Conservation (phyloP, 2,329 filamentous ascomycete genomes). For the Periconia sp. region DNA sequence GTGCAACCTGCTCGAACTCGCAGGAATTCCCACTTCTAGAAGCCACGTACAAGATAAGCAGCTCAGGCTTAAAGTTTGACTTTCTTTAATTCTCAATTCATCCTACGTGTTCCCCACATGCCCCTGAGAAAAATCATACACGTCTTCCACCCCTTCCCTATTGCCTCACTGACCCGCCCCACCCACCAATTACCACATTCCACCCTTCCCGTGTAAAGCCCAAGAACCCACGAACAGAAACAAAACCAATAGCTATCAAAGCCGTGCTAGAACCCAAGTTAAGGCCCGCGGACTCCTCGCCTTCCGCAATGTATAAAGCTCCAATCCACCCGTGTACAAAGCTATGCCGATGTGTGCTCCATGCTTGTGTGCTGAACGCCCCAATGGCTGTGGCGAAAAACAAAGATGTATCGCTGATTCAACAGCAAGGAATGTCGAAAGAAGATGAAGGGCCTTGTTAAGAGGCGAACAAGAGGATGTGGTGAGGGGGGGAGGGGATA, state of each 20-base stretch:
- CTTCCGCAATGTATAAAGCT: constrained; percentile 10
- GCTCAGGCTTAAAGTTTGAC: not conserved
- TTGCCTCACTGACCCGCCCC: constrained; percentile 9
- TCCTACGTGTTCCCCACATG: constrained; percentile 28
- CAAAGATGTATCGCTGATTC: no score
- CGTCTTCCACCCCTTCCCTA: constrained; percentile 7
- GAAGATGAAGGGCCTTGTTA: constrained; percentile 11
- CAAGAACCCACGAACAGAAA: constrained; percentile 3
- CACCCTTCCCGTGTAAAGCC: no score
- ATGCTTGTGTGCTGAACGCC: constrained; percentile 18
- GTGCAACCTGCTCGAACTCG: no score
- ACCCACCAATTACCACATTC: no score
- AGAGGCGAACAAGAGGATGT: constrained; percentile 13
- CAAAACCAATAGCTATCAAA: constrained; percentile 29
- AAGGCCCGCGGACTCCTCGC: constrained; percentile 5
- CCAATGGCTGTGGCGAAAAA: constrained; percentile 7
- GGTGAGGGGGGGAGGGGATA: no score
- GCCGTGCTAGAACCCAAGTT: constrained; percentile 18
- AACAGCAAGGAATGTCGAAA: constrained; percentile 1
- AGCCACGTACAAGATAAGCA: no score
- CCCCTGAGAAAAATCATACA: constrained; percentile 20
- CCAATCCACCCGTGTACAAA: constrained; percentile 21
- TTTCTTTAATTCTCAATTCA: constrained; percentile 25
- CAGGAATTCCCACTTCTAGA: no score
- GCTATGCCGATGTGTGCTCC: constrained; percentile 20